Base-by-base conservation (phyloP, 2,329 filamentous ascomycete species). In the Juglanconis sp. region DNA sequence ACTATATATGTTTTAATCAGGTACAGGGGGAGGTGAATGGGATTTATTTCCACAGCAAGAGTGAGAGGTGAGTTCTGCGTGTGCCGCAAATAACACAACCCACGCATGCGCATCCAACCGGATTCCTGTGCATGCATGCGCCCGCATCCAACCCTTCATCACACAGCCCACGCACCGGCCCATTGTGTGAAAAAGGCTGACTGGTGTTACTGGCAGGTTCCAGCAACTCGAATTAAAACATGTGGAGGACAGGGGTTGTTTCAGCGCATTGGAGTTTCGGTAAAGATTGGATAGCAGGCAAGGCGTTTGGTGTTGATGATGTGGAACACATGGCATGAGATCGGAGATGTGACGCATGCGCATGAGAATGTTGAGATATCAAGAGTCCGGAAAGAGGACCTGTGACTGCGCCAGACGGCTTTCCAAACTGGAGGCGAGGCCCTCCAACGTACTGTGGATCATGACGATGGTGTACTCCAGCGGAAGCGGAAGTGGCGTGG, bases 1-100 rank as follows among this genome's bases (percentile, higher is more conserved):
- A 98, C 73, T 99, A 99, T 71, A 98, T 99, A 66, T 97, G 93
- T 77, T 98, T 98, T 79, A 96, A 98, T 74, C 94, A 98, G 75
- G 79, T 92, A 53, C 85, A 88, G 65, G 95, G 94, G 7, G 88
- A 84, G 65, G 90, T 99, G 46, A 93, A 87, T 70, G 95, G 95
- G 17, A 96, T 98, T 61, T 99, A 99, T 76, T 99, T 96, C 73
- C 95, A 99, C 77, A 90, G 91, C 11, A 96, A 96, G 79, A 98
- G 93, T 77, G 94, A 98, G 79, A 96, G 94, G 91, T 97, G 76
- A 77, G 90, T 84, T 9, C 36, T 30, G 34, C 54, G 50, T 36
- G 47, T 31, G 47, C 44, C 30, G 17, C 17, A 24, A 24, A 24
- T 24, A 24, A 2, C 17, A 24, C 17, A 24, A 24, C 17, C 17